Conservation (phyloP, 345 rosid genomes). For the Syzygium aromaticum region DNA sequence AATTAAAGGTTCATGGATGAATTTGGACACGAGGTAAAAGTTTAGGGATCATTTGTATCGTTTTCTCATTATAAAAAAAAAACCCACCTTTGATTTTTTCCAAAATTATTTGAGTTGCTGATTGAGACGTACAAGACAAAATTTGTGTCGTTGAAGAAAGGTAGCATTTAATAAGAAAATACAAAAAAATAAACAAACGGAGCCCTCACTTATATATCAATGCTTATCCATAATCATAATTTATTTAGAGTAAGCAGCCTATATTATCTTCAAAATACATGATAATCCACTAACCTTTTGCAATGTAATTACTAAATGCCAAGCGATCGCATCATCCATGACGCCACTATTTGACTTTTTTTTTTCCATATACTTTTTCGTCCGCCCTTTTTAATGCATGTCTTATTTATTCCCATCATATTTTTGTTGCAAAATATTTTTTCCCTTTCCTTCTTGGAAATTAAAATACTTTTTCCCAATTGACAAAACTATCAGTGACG, state of each 20-base stretch:
- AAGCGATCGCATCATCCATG: background rate
- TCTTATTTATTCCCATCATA: background rate
- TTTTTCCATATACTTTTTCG: background rate
- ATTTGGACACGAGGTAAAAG: background rate
- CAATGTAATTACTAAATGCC: background rate
- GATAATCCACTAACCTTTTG: background rate
- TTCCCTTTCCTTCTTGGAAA: background rate
- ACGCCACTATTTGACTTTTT: background rate
- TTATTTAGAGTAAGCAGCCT: background rate
- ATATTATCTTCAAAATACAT: background rate
- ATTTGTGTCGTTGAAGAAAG: background rate
- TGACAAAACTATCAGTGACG: background rate
- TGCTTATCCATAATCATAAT: background rate
- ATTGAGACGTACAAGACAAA: background rate
- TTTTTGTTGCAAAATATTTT: background rate
- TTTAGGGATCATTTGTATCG: accelerated
- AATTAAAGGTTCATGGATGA: no score
- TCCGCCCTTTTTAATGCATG: background rate
- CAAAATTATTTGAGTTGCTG: background rate
- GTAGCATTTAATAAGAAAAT: background rate
- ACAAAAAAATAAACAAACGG: background rate
- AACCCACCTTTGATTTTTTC: background rate
- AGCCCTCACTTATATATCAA: background rate
- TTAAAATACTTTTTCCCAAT: background rate
- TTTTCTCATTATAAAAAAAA: background rate